Evolutionary conservation across 169 alveolate genomes (phyloP), one percentile per base, ranked within the genome.

Genomic region (Plasmodium malariae): DNA sequence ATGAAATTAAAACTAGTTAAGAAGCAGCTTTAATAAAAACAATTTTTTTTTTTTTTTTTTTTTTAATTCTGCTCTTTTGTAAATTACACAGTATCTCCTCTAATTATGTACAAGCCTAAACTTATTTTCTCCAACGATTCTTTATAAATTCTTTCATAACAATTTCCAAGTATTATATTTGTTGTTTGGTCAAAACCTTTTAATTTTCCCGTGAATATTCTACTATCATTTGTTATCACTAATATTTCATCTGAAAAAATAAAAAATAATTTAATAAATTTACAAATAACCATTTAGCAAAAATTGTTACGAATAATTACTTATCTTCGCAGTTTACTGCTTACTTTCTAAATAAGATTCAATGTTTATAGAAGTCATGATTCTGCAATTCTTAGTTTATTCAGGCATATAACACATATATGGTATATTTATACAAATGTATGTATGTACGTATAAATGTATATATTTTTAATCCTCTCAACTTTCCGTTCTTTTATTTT

Each of bases 131-230:
- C 98, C 57, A 92, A 94, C 3, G 96, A 93, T 6, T 95, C 95
- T 80, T 92, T 93, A 86, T 95, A 96, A 24, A 96, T 96, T 65
- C 97, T 93, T 74, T 97, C 98, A 68, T 54, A 49, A 86, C 98
- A 95, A 34, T 96, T 87, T 68, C 93, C 88, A 37, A 97, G 92
- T 21, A 97, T 94, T 73, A 97, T 63, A 73, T 97, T 97, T 26
- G 98, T 96, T 28, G 96, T 78, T 65, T 97, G 98, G 83, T 97
- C 98, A 85, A 96, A 97, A 7, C 98, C 98, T 71, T 93, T 93
- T 63, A 97, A 69, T 28, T 91, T 88, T 19, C 98, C 98, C 72
- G 96, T 95, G 48, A 96, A 97, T 34, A 96, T 89, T 51, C 98
- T 88, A 45, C 98, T 97, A 92, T 97, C 98, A 62, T 88, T 94